These are phyloP conservation scores for Fusarium irregulare DNA, from an alignment of 2,329 filamentous ascomycete species.

Conservation along the genomic window DNA sequence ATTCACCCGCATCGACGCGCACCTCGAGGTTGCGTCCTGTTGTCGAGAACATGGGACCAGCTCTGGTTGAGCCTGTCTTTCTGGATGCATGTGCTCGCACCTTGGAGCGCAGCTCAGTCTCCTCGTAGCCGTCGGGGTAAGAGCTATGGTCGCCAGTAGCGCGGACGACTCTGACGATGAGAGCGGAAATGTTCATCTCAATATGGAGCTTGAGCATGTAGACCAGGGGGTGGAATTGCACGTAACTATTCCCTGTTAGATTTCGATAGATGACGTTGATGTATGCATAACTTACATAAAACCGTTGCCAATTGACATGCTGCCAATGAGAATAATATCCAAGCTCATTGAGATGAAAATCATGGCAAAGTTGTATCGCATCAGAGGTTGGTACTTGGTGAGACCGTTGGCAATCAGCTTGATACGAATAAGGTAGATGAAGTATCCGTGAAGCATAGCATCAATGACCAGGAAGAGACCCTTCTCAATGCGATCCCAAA, in stretches of 20 bases:
- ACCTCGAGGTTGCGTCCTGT: slow-evolving; percentile 28
- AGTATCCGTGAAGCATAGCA: slow-evolving; percentile 50
- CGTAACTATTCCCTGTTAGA: slow-evolving; percentile 25
- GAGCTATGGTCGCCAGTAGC: slow-evolving; percentile 41
- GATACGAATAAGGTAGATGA: slow-evolving; percentile 58
- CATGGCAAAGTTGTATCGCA: slow-evolving; percentile 48
- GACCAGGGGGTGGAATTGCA: slow-evolving; percentile 44
- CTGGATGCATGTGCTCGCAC: not conserved
- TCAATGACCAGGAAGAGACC: slow-evolving; percentile 31
- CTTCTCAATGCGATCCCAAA: slow-evolving; percentile 38
- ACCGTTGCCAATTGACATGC: slow-evolving; percentile 41
- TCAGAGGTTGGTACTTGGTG: slow-evolving; percentile 60
- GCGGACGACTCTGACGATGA: slow-evolving; percentile 42
- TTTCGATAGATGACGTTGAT: rapidly evolving
- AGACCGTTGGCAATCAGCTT: slow-evolving; percentile 55
- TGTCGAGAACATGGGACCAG: slow-evolving; percentile 7
- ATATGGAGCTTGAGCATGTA: slow-evolving; percentile 45
- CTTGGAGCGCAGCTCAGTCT: slow-evolving; percentile 37
- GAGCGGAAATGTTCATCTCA: slow-evolving; percentile 42
- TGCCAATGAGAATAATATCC: slow-evolving; percentile 43
- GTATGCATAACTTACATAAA: slow-evolving; percentile 30
- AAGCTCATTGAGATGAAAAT: slow-evolving; percentile 43
- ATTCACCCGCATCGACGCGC: slow-evolving; percentile 14
- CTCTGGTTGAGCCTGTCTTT: not conserved
- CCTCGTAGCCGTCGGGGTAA: slow-evolving; percentile 14